phyloP scores from a whole-genome alignment of 2,329 filamentous ascomycete species.

The Cyphellophora attinorum region DNA sequence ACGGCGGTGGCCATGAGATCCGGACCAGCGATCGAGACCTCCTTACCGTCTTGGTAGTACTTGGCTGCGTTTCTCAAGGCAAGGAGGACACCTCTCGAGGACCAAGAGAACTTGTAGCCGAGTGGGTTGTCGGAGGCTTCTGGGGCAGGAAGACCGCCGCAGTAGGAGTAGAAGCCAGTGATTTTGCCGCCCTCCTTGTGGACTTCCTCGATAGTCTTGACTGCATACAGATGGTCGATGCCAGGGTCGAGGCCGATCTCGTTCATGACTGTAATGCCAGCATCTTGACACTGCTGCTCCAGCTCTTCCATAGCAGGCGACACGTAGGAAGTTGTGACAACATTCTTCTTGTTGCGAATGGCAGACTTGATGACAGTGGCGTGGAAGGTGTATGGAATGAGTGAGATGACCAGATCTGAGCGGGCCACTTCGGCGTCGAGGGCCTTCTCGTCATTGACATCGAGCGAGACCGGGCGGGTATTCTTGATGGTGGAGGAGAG shows the following conservation, averaged over 20 bases:
- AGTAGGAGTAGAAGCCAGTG: conserved; percentile 70
- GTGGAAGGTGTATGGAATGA: conserved; percentile 91
- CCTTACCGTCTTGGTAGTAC: conserved; percentile 70
- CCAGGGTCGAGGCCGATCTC: conserved; percentile 63
- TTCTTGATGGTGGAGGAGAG: conserved; percentile 64
- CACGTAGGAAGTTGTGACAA: conserved; percentile 91
- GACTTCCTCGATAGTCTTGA: conserved; percentile 83
- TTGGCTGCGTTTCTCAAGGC: conserved; percentile 79
- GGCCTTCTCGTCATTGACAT: conserved; percentile 66
- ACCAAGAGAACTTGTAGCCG: conserved; percentile 86
- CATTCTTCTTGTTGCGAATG: conserved; percentile 88
- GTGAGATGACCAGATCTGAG: conserved; percentile 65
- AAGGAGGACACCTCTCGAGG: conserved; percentile 73
- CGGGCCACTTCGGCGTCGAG: conserved; percentile 74
- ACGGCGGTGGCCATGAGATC: conserved; percentile 82
- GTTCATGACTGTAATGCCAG: conserved; percentile 95
- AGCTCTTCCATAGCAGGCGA: conserved; percentile 88
- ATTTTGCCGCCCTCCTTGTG: conserved; percentile 82
- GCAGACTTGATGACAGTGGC: conserved; percentile 84
- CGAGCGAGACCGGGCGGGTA: conserved; percentile 68
- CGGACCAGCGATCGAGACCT: conserved; percentile 52
- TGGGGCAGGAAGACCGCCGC: conserved; percentile 62
- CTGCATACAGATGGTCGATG: conserved; percentile 56
- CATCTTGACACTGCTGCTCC: conserved; percentile 71
- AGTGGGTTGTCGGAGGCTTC: conserved; percentile 70